Evolutionary conservation across 164 flowering plant genomes (phyloP).

Genomic region (Vitis riparia): DNA sequence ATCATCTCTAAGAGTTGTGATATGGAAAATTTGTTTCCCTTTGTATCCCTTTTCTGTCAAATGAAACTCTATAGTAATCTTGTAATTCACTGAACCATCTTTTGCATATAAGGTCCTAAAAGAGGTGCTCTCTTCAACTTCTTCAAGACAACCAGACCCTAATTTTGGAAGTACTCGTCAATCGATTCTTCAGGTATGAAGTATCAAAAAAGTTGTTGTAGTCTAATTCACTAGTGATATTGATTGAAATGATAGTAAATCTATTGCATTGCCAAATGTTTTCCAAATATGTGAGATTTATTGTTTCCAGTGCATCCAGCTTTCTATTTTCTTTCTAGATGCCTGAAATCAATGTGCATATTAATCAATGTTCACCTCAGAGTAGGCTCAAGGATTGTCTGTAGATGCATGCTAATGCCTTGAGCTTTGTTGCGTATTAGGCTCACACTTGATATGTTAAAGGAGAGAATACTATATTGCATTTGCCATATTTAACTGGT

Average conservation of each 20-base stretch:
- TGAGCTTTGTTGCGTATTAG: no score
- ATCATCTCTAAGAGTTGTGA: no score
- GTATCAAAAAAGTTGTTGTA: not conserved
- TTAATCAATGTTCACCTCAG: no score
- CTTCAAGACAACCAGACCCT: slow-evolving; percentile 42
- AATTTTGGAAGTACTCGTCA: slow-evolving; percentile 78
- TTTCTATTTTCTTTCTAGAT: not conserved
- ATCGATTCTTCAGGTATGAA: slow-evolving; percentile 77
- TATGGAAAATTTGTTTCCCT: no score
- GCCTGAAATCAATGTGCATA: not conserved
- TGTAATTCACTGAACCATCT: slow-evolving; percentile 7
- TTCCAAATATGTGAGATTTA: not conserved
- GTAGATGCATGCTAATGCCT: no score
- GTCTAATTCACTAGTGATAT: not conserved
- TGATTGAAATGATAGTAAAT: not conserved
- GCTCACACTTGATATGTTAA: no score
- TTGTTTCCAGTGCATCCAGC: not conserved
- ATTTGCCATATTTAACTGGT: no score
- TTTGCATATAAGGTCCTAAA: slow-evolving; percentile 50
- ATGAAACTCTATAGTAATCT: not conserved
- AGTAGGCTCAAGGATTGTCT: no score
- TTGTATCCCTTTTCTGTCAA: not conserved
- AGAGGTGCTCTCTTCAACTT: slow-evolving; percentile 59
- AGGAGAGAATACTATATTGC: no score
- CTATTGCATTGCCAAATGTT: not conserved